A percentile compares a stretch with the other conserved stretches of the same genome.
Evolutionary conservation across 2,329 filamentous ascomycete species (phyloP).

Genomic region (Verticillium nubilum): DNA sequence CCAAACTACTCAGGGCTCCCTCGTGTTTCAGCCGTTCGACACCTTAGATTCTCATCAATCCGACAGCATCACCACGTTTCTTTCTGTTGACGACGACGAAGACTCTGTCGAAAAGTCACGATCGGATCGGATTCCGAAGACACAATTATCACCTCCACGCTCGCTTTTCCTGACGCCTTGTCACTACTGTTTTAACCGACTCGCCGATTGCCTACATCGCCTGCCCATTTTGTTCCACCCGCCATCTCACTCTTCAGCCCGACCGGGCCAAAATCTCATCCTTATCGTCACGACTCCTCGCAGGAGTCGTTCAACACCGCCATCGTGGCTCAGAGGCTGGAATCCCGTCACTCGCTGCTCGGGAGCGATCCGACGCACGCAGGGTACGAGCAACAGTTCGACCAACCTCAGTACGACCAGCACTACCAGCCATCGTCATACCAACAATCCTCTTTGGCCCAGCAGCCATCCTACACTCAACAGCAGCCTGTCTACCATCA

Average conservation of each 20-base stretch:
- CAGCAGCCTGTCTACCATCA: background rate
- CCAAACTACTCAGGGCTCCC: background rate
- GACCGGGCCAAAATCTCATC: constrained; percentile 3
- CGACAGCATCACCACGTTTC: background rate
- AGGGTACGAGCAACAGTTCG: constrained; percentile 9
- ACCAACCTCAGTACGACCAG: constrained; percentile 19
- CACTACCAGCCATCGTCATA: constrained; percentile 8
- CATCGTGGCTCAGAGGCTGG: constrained; percentile 32
- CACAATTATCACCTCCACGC: background rate
- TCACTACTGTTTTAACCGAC: background rate
- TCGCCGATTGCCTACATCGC: background rate
- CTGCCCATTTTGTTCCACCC: constrained; percentile 1
- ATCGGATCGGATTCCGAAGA: background rate
- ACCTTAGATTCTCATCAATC: background rate
- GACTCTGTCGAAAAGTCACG: background rate
- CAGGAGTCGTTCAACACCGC: constrained; percentile 12
- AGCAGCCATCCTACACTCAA: background rate
- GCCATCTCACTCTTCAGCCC: constrained; percentile 2
- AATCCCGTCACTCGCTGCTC: constrained; percentile 34
- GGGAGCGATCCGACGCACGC: constrained; percentile 31
- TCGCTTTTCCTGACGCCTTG: background rate
- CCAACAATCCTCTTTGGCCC: constrained; percentile 7
- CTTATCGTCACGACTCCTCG: constrained; percentile 21
- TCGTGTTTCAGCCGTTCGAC: constrained; percentile 1
- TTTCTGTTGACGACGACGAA: background rate